Conservation (phyloP, 805 yeast genomes). For the Hanseniaspora meyeri region DNA sequence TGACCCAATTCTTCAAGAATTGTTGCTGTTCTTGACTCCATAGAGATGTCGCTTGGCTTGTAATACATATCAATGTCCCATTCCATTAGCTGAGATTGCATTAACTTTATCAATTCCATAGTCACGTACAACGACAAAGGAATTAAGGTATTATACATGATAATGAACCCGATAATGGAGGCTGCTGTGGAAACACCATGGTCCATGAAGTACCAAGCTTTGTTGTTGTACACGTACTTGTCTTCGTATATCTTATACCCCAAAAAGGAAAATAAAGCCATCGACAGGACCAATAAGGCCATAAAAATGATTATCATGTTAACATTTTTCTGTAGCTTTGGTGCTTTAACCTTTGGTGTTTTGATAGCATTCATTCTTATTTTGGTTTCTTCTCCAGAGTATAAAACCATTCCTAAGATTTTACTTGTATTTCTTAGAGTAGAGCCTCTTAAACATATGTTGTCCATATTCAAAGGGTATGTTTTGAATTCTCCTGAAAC, state of each 20-base stretch:
- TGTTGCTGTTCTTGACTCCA: constrained; percentile 90
- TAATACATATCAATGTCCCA: constrained; percentile 94
- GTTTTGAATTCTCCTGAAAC: constrained; percentile 29
- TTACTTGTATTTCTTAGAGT: constrained; percentile 71
- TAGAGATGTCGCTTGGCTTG: constrained; percentile 69
- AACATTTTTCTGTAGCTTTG: constrained; percentile 72
- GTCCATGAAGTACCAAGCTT: constrained; percentile 61
- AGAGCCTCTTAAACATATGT: constrained; percentile 84
- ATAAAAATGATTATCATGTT: constrained; percentile 75
- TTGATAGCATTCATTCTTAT: constrained; percentile 88
- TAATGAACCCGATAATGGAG: constrained; percentile 86
- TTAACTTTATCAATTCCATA: constrained; percentile 85
- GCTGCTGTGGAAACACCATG: constrained; percentile 77
- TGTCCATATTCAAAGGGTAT: constrained; percentile 62
- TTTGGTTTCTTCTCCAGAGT: constrained; percentile 92
- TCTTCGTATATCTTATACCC: constrained; percentile 51
- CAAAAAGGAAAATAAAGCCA: constrained; percentile 72
- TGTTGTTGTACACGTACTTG: constrained; percentile 28
- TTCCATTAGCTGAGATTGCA: constrained; percentile 70
- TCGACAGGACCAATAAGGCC: constrained; percentile 65
- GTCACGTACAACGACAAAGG: constrained; percentile 92
- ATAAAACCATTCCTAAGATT: constrained; percentile 68
- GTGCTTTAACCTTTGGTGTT: constrained; percentile 85
- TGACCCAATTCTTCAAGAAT: constrained; percentile 95
- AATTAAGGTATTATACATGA: constrained; percentile 93